Evolutionary conservation across 352 stramenopile species (phyloP), one percentile per base, ranked within the genome.

Genomic region (Blastocystis sp.): DNA sequence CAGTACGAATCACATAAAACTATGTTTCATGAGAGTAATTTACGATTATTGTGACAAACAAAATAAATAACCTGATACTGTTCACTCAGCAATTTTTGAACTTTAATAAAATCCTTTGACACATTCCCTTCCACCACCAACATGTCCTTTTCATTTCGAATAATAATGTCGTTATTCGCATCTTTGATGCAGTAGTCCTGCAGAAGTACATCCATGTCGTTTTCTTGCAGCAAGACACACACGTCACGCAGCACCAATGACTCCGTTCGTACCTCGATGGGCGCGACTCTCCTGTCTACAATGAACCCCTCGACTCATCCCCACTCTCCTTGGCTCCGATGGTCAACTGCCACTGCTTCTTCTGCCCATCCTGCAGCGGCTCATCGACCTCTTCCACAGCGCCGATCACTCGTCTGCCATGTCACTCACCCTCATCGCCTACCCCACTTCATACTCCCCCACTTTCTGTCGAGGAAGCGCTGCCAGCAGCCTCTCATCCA

Each of bases 121-220:
- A 80, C 15, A 13, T 61, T 80, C 20, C 70, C 70, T 47, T 80
- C 70, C 39, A 80, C 70, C 26, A 80, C 47, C 43, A 80, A 53
- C 70, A 37, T 80, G 6, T 80, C 70, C 4, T 80, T 80, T n/a
- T 80, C 70, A n/a, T 15, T 80, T 7, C 70, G 70, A 63, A 80
- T 80, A 3, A 61, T 62, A 8, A 80, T 39, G 11, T 80, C 39
- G 5, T n/a, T n/a, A n/a, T 62, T 66, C 11, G 62, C n/a, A 9
- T 62, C 47, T 26, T 63, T 26, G 34, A 80, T 80, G n/a, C 43
- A 47, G 47, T 64, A 41, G 13, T 37, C n/a, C 54, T 80, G n/a
- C 39, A 62, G 15, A 15, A n/a, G 13, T n/a, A 47, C 70, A 37
- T 80, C 70, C 70, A 80, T 26, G 29, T 37, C 47, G 20, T 23